Evolutionary conservation across 768 basidiomycete species (phyloP).

Genomic region (Russula griseocarnosa): DNA sequence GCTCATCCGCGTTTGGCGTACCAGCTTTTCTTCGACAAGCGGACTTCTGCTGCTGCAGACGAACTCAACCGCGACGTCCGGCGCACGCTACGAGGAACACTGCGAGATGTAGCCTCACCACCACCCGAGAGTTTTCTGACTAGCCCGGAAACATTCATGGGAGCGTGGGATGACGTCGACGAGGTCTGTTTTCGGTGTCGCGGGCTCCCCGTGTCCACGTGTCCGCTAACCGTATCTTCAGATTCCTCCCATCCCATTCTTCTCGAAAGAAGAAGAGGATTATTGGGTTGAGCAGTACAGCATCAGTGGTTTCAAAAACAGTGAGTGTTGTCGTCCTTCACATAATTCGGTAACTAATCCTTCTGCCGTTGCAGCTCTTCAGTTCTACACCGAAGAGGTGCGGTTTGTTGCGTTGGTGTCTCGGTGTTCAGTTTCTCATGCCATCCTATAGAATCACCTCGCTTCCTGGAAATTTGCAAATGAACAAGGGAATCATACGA

Average conservation of each 20-base stretch:
- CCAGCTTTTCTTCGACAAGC: conserved; percentile 50
- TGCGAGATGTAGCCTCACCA: conserved; percentile 50
- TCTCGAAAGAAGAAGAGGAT: conserved; percentile 58
- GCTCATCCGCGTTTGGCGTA: conserved; percentile 55
- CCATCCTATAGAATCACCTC: conserved; percentile 38
- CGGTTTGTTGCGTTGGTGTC: conserved; percentile 18
- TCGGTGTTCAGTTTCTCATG: background rate
- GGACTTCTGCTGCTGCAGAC: conserved; percentile 44
- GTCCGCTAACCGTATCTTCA: conserved; percentile 30
- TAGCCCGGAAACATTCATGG: conserved; percentile 47
- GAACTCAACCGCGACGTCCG: conserved; percentile 57
- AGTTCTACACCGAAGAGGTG: conserved; percentile 61
- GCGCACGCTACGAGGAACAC: conserved; percentile 53
- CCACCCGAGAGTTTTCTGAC: conserved; percentile 55
- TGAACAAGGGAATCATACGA: conserved; percentile 43
- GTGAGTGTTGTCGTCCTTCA: conserved; percentile 40
- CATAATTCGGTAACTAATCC: conserved; percentile 1
- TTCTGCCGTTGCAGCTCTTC: conserved; percentile 43
- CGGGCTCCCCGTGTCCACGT: background rate
- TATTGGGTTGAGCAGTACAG: conserved; percentile 63
- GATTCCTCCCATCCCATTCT: conserved; percentile 61
- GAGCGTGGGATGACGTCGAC: conserved; percentile 46
- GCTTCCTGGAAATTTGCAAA: conserved; percentile 39
- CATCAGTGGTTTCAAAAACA: conserved; percentile 54
- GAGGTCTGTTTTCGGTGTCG: conserved; percentile 36